These are phyloP conservation scores for Irpex rosettiformis DNA, from an alignment of 1,284 basidiomycete genomes.

Conservation along the genomic window DNA sequence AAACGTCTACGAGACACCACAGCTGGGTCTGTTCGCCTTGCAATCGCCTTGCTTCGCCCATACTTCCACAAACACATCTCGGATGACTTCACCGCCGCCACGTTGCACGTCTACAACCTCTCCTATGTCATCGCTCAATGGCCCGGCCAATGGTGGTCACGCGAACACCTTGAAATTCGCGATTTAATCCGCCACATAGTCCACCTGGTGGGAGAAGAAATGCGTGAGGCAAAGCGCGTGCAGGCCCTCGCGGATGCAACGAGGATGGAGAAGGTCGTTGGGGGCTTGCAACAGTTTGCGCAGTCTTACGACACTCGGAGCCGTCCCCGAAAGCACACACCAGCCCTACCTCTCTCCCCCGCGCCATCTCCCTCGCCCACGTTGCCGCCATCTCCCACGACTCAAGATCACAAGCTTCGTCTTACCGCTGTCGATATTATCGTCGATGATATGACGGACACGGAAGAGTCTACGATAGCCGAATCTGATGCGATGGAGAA, in stretches of 20 bases:
- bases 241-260: conserved; percentile 39
- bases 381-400: conserved; percentile 11
- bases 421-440: conserved; percentile 11
- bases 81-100: conserved; percentile 47
- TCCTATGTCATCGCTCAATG: conserved; percentile 62
- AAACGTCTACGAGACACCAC: conserved; percentile 61
- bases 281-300: conserved; percentile 43
- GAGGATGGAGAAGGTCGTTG: conserved; percentile 45
- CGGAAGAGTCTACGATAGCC: neutral
- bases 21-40: conserved; percentile 59
- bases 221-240: conserved; percentile 45
- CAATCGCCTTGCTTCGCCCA: conserved; percentile 59
- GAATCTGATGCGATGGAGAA: neutral
- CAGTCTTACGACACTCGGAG: conserved; percentile 29
- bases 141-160: conserved; percentile 64
- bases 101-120: conserved; percentile 46
- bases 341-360: conserved; percentile 12
- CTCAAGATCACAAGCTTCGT: conserved; percentile 10
- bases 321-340: conserved; percentile 9
- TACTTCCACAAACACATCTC: conserved; percentile 57
- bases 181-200: conserved; percentile 54
- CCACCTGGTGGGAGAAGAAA: conserved; percentile 59
- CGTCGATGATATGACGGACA: conserved; percentile 10
- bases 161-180: conserved; percentile 56
- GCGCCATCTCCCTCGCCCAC: conserved; percentile 13